Base-by-base conservation (phyloP, 352 stramenopile genomes). In the Halophytophthora batemanensis region DNA sequence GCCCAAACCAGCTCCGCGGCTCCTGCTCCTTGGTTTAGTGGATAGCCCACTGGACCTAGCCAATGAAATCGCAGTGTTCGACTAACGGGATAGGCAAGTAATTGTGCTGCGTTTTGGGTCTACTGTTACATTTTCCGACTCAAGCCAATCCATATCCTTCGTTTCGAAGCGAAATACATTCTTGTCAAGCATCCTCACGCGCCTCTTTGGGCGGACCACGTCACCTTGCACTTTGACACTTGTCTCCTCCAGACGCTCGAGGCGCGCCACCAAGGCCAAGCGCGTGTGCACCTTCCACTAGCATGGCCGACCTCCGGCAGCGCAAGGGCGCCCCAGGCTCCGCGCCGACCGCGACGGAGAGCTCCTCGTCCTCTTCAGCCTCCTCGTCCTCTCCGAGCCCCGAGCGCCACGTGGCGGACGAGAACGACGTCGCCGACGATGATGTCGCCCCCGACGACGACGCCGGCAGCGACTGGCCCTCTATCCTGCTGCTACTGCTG, bases 401-500 rank as follows among this genome's bases (percentile, higher is more conserved):
- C 33, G 22, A 53, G 39, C 46, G 48, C 35, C 12, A 13, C 4
- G 40, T 33, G 6, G 18, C 48, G 37, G 14, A 41, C 28, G 40
- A 65, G 42, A 60, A 62, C 18, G 51, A 55, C 6, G 22, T 6
- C 17, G 25, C 36, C 11, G 25, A 42, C 17, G 25, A 29, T 7
- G 25, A 42, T 47, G 36, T 56, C 6, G 50, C 52, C 23, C 39
- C 55, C 0, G 54, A 71, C 3, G 75, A 80, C 29, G 72, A 77
- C 33, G 75, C 85, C 47, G 52, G 54, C 1, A 69, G 55, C 45
- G 81, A 94, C 64, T 87, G 79, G 68, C 51, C 64, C 35, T 92
- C 81, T 1, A 94, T 98, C 36, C 58, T 87, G 23, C 63, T 99
- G 38, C 67, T 99, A 23, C 72, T 99, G 62, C 66, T 98, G 50